Percentiles rank a stretch among this genome's conserved stretches.
Evolutionary conservation across 495 filamentous ascomycete species (phyloP).

Genomic region (Penicillium dipodomyicola): DNA sequence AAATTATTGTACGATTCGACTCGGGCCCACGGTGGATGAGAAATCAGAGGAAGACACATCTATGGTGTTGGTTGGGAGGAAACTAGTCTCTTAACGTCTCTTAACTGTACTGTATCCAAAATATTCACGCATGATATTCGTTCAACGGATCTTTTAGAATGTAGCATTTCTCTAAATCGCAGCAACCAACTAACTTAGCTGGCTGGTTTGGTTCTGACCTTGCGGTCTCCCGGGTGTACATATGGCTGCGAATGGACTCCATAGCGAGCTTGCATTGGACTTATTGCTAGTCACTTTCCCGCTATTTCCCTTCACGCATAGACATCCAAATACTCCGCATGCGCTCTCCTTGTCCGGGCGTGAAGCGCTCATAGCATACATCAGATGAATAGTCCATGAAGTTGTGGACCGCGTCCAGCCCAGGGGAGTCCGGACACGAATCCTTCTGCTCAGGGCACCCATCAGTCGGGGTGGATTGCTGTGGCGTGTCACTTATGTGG

Average conservation of each 20-base stretch:
- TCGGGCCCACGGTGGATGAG: neutral
- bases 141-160: neutral
- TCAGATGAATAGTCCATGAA: conserved; percentile 59
- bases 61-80: conserved; percentile 1
- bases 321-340: conserved; percentile 49
- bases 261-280: neutral
- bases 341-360: conserved; percentile 39
- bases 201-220: neutral
- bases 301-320: conserved; percentile 43
- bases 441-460: conserved; percentile 50
- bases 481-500: conserved; percentile 52
- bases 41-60: too few relatives aligned
- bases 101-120: conserved; percentile 3
- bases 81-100: neutral
- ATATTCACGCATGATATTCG: neutral
- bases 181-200: conserved; percentile 1
- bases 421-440: conserved; percentile 47
- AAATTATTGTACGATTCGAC: neutral
- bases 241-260: neutral
- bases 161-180: neutral
- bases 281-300: neutral
- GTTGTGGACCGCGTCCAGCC: conserved; percentile 50
- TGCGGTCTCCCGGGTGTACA: neutral
- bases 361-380: conserved; percentile 52
- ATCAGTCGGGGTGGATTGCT: conserved; percentile 47